These are phyloP conservation scores for Ophiostoma perfectum DNA, from an alignment of 2,329 filamentous ascomycete species.

Conservation along the genomic window DNA sequence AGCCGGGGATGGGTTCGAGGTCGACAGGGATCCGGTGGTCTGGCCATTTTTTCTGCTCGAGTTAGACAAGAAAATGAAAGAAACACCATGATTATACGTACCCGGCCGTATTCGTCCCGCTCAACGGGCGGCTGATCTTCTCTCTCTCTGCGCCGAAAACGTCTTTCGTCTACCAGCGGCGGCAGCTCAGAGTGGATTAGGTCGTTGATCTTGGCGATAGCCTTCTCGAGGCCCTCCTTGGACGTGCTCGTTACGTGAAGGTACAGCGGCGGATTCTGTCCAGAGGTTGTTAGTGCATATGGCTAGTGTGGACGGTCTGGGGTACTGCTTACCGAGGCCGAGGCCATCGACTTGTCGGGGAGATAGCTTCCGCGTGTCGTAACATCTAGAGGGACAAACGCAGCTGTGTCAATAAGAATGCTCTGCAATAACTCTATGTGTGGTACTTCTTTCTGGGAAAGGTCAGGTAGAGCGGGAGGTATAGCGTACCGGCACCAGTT, in stretches of 20 bases:
- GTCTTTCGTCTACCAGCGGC: constrained; percentile 87
- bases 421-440: not conserved
- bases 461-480: constrained; percentile 25
- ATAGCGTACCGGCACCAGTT: constrained; percentile 96
- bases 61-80: not conserved
- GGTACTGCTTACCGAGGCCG: constrained; percentile 60
- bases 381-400: constrained; percentile 71
- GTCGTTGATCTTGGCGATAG: constrained; percentile 83
- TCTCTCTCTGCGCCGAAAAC: constrained; percentile 69
- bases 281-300: constrained; percentile 35
- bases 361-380: constrained; percentile 95
- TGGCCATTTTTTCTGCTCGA: constrained; percentile 68
- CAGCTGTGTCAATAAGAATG: constrained; percentile 24
- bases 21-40: constrained; percentile 90
- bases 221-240: constrained; percentile 86
- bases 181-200: constrained; percentile 95
- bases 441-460: not conserved
- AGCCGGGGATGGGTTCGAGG: constrained; percentile 85
- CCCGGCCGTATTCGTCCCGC: constrained; percentile 58
- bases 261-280: constrained; percentile 91
- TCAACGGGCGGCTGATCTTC: constrained; percentile 58
- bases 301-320: not conserved
- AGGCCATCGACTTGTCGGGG: constrained; percentile 96
- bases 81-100: constrained; percentile 55
- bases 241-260: constrained; percentile 91